phyloP scores from a whole-genome alignment of 1,284 basidiomycete species.

The Inonotus hispidus region DNA sequence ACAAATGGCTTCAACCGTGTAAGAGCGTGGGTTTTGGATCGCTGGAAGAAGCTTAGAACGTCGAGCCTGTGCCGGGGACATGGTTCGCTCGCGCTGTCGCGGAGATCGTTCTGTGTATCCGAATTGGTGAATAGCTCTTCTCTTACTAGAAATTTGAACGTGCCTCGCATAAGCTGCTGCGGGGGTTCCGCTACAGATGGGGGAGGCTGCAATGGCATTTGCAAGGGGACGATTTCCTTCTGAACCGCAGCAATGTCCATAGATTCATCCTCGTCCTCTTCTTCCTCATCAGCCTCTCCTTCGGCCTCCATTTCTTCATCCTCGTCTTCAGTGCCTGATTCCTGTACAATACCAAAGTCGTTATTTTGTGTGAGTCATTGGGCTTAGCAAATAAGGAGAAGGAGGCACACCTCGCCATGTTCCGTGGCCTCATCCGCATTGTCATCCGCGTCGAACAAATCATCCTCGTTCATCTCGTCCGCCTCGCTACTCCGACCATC shows the following conservation, averaged over 20 bases:
- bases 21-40: constrained; percentile 43
- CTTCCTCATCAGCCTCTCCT: constrained; percentile 26
- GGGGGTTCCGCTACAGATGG: neutral
- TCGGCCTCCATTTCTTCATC: constrained; percentile 32
- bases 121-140: neutral
- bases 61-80: constrained; percentile 57
- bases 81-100: constrained; percentile 41
- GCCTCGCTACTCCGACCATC: constrained; percentile 30
- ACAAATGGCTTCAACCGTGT: constrained; percentile 88
- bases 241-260: constrained; percentile 16
- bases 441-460: constrained; percentile 40
- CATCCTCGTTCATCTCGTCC: constrained; percentile 31
- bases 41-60: constrained; percentile 29
- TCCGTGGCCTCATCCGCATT: constrained; percentile 44
- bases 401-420: constrained; percentile 49
- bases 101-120: constrained; percentile 17
- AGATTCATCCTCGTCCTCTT: constrained; percentile 23
- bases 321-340: constrained; percentile 46
- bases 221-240: constrained; percentile 20
- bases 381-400: neutral
- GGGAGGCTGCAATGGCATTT: constrained; percentile 26
- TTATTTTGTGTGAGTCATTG: neutral
- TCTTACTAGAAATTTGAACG: constrained; percentile 2
- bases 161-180: constrained; percentile 17
- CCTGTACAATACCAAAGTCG: constrained; percentile 28